Conservation (phyloP, 495 filamentous ascomycete genomes). For the Hypoxylon fragiforme region DNA sequence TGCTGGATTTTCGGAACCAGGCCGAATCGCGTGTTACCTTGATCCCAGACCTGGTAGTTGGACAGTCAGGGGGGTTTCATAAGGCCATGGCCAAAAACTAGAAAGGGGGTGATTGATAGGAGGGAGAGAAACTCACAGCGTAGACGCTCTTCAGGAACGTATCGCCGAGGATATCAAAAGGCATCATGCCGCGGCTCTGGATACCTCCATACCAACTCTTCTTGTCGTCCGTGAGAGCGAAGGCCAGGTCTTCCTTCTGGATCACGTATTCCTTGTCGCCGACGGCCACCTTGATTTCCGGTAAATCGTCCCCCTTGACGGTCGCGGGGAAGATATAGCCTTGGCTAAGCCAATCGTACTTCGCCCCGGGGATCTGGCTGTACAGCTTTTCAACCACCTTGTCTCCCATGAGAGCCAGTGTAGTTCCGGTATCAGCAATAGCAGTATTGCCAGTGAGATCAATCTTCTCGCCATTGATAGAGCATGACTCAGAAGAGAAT, state of each 20-base stretch:
- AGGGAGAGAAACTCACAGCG: constrained; percentile 56
- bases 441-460: constrained; percentile 66
- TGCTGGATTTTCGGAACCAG: constrained; percentile 65
- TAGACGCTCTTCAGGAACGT: constrained; percentile 77
- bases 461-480: constrained; percentile 63
- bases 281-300: constrained; percentile 68
- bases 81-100: neutral
- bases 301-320: constrained; percentile 61
- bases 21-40: constrained; percentile 71
- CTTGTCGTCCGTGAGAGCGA: constrained; percentile 61
- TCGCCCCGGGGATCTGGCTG: constrained; percentile 66
- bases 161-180: constrained; percentile 75
- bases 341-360: constrained; percentile 64
- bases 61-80: neutral
- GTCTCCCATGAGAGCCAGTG: constrained; percentile 71
- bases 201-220: constrained; percentile 71
- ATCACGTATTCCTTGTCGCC: constrained; percentile 67
- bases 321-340: constrained; percentile 68
- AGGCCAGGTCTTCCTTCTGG: constrained; percentile 72
- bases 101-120: neutral
- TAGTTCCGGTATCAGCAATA: constrained; percentile 80
- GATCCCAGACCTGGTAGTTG: constrained; percentile 68
- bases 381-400: constrained; percentile 68
- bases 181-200: constrained; percentile 67
- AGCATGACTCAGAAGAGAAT: constrained; percentile 63